Percentiles rank a stretch among this genome's conserved stretches.
phyloP scores from a whole-genome alignment of 1,139 yeast genomes.

The Geotrichum cucujoidarum region DNA sequence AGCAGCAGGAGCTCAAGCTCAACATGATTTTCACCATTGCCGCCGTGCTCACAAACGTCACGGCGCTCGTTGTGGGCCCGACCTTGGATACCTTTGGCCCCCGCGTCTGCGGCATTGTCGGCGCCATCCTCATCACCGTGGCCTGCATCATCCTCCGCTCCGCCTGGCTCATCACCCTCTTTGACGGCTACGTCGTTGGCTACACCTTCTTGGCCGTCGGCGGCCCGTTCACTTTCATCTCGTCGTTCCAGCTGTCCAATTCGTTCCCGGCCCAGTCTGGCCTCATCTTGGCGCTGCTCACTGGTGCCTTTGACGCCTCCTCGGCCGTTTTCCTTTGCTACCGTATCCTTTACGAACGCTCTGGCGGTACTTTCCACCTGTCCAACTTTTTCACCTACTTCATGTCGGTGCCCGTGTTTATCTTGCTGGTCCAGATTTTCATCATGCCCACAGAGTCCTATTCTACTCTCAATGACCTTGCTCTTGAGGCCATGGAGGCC shows the following conservation, averaged over 20 bases:
- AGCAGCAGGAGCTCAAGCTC: constrained; percentile 70
- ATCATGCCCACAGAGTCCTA: constrained; percentile 78
- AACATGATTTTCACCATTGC: constrained; percentile 81
- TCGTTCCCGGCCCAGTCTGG: constrained; percentile 70
- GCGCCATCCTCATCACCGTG: constrained; percentile 51
- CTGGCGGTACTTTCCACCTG: constrained; percentile 37
- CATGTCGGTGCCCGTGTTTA: constrained; percentile 67
- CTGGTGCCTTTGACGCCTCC: constrained; percentile 77
- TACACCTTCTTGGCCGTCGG: constrained; percentile 67
- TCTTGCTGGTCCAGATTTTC: constrained; percentile 62
- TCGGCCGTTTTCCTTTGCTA: constrained; percentile 68
- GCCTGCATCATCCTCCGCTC: constrained; percentile 51
- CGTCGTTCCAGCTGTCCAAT: constrained; percentile 74
- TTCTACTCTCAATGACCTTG: constrained; percentile 63
- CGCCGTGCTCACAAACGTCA: constrained; percentile 80
- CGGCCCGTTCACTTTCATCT: constrained; percentile 77
- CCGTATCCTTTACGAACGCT: constrained; percentile 54
- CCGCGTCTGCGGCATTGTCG: constrained; percentile 67
- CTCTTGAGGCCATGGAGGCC: constrained; percentile 29
- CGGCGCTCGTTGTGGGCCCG: constrained; percentile 77
- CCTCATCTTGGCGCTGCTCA: constrained; percentile 59
- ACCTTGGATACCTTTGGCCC: constrained; percentile 79
- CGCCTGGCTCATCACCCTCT: constrained; percentile 33
- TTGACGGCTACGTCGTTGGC: constrained; percentile 63
- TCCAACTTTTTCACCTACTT: constrained; percentile 60